phyloP scores from a whole-genome alignment of 306 rosid species.

The Dalbergia oliveri region DNA sequence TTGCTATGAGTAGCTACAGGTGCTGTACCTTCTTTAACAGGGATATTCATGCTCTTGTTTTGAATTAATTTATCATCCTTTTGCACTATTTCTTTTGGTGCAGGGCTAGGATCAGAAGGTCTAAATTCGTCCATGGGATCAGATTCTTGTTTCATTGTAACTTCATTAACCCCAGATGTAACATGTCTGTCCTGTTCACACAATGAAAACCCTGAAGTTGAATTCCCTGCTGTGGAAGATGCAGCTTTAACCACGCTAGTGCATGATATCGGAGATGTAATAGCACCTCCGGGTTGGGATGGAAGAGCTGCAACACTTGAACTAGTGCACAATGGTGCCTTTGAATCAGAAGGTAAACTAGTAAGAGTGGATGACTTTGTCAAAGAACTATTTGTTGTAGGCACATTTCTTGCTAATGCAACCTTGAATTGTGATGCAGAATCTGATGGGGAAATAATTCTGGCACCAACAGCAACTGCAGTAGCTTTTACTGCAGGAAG shows the following conservation, averaged over 20 bases:
- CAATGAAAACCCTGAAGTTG: conserved; percentile 19
- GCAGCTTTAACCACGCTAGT: conserved; percentile 44
- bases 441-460: conserved; percentile 66
- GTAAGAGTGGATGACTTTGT: conserved; percentile 49
- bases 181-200: conserved; percentile 49
- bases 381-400: conserved; percentile 51
- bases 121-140: too few species aligned
- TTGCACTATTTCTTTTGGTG: conserved; percentile 41
- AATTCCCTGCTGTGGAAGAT: too few species aligned
- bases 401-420: conserved; percentile 62
- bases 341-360: conserved; percentile 44
- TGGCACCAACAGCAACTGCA: conserved; percentile 75
- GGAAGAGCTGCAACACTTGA: conserved; percentile 31
- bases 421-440: conserved; percentile 63
- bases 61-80: conserved; percentile 26
- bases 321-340: conserved; percentile 46
- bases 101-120: conserved; percentile 36
- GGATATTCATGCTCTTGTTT: neutral
- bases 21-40: neutral
- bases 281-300: neutral
- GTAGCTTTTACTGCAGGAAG: conserved; percentile 61
- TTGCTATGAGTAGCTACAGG: neutral
- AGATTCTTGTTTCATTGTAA: conserved; percentile 50
- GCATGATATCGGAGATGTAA: conserved; percentile 22
- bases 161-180: conserved; percentile 42